Percentiles rank a stretch among this genome's conserved stretches.
Conservation (phyloP, 1,284 basidiomycete genomes). For the Microbotryum silenes-acaulis region DNA sequence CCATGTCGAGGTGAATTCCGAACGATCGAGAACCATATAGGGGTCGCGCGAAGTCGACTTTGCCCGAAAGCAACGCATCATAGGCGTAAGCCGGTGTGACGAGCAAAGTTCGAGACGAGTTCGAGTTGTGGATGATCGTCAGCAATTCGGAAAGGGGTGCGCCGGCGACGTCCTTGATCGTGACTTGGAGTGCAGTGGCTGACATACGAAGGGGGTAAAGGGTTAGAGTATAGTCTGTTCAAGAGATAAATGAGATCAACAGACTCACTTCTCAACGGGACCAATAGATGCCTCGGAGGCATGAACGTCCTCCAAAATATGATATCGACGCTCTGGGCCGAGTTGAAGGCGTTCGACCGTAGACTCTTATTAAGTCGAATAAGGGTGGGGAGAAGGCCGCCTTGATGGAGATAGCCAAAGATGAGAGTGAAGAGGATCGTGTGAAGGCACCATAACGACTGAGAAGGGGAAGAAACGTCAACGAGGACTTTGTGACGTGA, state of each 20-base stretch:
- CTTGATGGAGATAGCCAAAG: conserved; percentile 32
- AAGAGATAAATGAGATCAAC: too few species aligned
- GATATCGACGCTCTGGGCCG: not conserved
- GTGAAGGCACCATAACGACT: conserved; percentile 27
- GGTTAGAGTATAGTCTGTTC: not conserved
- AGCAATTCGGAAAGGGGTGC: not conserved
- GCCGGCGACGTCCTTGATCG: conserved; percentile 7
- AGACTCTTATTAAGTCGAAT: conserved; percentile 18
- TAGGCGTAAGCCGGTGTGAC: conserved; percentile 14
- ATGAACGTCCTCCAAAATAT: conserved; percentile 32
- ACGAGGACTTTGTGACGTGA: not conserved
- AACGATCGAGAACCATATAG: not conserved
- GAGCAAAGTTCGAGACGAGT: not conserved
- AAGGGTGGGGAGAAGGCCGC: conserved; percentile 21
- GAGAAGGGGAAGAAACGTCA: not conserved
- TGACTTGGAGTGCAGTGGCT: not conserved
- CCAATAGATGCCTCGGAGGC: conserved; percentile 28
- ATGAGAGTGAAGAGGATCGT: conserved; percentile 11
- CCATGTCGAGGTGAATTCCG: conserved; percentile 27
- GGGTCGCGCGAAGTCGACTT: not conserved
- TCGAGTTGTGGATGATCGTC: not conserved
- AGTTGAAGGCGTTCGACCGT: not conserved
- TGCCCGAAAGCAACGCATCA: not conserved
- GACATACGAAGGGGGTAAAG: not conserved
- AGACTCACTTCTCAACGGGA: conserved; percentile 5